Evolutionary conservation across 2,329 filamentous ascomycete genomes (phyloP).

Genomic region (Graphiopsis chlorocephala): DNA sequence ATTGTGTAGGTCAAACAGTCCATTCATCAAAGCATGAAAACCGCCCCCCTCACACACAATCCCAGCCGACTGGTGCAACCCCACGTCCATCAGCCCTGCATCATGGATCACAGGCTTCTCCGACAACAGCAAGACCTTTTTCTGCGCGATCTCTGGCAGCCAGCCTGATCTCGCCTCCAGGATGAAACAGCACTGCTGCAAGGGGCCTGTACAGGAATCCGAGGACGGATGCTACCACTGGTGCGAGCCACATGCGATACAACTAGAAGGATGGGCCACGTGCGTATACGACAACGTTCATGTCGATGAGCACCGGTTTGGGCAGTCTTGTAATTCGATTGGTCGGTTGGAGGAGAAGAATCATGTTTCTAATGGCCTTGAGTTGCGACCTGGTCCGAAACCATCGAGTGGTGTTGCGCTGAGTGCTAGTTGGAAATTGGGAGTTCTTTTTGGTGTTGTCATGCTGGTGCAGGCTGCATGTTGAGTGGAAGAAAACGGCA

Average conservation of each 20-base stretch:
- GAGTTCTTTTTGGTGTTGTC: not conserved
- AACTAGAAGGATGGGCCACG: not conserved
- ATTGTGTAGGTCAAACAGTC: not conserved
- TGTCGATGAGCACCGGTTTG: not conserved
- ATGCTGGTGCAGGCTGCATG: not conserved
- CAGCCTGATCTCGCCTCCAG: not conserved
- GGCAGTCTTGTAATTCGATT: constrained; percentile 2
- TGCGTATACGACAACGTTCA: constrained; percentile 3
- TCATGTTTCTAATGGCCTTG: not conserved
- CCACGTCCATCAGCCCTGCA: not conserved
- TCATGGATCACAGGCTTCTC: constrained; percentile 11
- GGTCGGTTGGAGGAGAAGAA: constrained; percentile 4
- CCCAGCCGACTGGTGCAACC: constrained; percentile 2
- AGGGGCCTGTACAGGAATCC: not conserved
- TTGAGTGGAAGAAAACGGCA: not conserved
- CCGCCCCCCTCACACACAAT: not conserved
- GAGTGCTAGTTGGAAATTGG: constrained; percentile 2
- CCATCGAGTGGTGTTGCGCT: not conserved
- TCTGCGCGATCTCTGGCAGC: constrained; percentile 6
- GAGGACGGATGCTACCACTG: not conserved
- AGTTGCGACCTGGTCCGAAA: not conserved
- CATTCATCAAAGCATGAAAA: not conserved
- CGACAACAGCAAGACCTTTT: constrained; percentile 3
- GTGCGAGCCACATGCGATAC: constrained; percentile 1
- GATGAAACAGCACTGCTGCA: constrained; percentile 2